A percentile compares a stretch with the other conserved stretches of the same genome.
phyloP scores from a whole-genome alignment of 257 asterid genomes.

The Solanum bulbocastanum region DNA sequence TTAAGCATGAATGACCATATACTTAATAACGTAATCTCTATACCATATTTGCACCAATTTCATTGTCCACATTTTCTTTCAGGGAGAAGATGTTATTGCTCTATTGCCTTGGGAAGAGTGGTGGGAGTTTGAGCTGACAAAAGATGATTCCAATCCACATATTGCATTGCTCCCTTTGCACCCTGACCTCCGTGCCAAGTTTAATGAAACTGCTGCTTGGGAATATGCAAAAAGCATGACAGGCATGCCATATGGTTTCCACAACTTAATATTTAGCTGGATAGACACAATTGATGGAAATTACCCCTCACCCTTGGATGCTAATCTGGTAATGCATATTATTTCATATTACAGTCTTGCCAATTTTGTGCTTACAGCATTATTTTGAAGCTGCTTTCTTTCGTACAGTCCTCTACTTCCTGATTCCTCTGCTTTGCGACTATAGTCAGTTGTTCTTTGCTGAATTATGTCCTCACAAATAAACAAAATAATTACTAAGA shows the following conservation, averaged over 20 bases:
- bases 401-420: background rate
- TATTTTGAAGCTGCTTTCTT: background rate
- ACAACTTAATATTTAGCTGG: constrained; percentile 94
- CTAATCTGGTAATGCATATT: constrained; percentile 59
- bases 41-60: background rate
- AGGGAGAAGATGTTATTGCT: constrained; percentile 84
- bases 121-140: constrained; percentile 81
- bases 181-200: constrained; percentile 67
- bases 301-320: constrained; percentile 81
- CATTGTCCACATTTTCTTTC: constrained; percentile 1
- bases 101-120: constrained; percentile 92
- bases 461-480: background rate
- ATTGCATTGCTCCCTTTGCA: constrained; percentile 81
- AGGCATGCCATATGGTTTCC: constrained; percentile 78
- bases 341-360: background rate
- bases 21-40: background rate
- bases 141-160: constrained; percentile 79
- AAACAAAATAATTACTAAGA: background rate
- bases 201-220: constrained; percentile 87
- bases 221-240: constrained; percentile 81
- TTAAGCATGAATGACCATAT: background rate
- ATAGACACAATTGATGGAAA: constrained; percentile 72
- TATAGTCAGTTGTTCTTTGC: background rate
- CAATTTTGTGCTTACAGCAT: background rate
- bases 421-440: background rate